These are phyloP conservation scores for Malassezia slooffiae DNA, from an alignment of 1,284 basidiomycete genomes.

Conservation along the genomic window DNA sequence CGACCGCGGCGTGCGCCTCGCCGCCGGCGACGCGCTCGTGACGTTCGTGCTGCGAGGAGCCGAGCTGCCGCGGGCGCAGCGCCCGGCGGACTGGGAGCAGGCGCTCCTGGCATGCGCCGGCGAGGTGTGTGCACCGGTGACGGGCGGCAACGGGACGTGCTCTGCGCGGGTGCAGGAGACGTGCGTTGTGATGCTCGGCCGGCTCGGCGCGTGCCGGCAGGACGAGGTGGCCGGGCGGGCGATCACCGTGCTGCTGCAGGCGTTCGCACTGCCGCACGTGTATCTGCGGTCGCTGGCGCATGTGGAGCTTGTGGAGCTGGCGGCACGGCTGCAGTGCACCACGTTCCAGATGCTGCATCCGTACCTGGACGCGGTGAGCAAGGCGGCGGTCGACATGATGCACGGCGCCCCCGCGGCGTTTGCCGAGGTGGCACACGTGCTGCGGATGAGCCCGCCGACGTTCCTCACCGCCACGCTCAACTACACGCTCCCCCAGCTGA, in stretches of 20 bases:
- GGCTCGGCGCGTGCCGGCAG: conserved; percentile 8
- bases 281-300: conserved; percentile 25
- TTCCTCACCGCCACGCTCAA: conserved; percentile 39
- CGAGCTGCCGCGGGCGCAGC: neutral
- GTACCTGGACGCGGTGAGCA: conserved; percentile 26
- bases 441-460: conserved; percentile 32
- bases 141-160: neutral
- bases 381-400: conserved; percentile 27
- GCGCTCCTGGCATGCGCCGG: no score
- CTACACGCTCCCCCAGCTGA: conserved; percentile 35
- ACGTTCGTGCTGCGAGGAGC: neutral
- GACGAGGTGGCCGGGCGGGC: conserved; percentile 3
- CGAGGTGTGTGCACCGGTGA: neutral
- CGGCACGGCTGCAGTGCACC: conserved; percentile 22
- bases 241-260: conserved; percentile 3
- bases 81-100: neutral
- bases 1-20: conserved; percentile 6
- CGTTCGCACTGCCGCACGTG: conserved; percentile 6
- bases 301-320: conserved; percentile 31
- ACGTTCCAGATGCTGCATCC: conserved; percentile 39
- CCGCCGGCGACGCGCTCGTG: conserved; percentile 2
- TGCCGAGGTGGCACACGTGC: conserved; percentile 28
- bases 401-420: conserved; percentile 31
- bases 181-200: conserved; percentile 4
- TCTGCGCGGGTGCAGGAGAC: conserved; percentile 10